phyloP scores from a whole-genome alignment of 1,139 yeast genomes.

The Protomyces pachydermus region DNA sequence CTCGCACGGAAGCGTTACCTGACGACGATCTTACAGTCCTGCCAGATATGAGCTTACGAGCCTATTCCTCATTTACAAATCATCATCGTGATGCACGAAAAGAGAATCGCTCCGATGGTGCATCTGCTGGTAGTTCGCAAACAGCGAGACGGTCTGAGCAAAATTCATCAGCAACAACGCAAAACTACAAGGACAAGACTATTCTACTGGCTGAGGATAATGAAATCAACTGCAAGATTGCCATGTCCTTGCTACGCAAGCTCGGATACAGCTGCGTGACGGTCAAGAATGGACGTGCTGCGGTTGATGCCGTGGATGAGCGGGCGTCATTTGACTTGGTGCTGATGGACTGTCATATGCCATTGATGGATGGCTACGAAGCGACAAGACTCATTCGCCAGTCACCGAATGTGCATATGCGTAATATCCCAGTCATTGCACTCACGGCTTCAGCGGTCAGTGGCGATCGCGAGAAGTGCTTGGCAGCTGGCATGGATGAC shows the following conservation, averaged over 20 bases:
- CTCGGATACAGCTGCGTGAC: slow-evolving; percentile 44
- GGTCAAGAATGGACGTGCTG: slow-evolving; percentile 21
- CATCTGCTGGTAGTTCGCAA: background rate
- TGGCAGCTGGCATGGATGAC: slow-evolving; percentile 53
- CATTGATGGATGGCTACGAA: slow-evolving; percentile 46
- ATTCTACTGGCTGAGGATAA: slow-evolving; percentile 53
- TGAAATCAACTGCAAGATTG: slow-evolving; percentile 50
- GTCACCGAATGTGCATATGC: slow-evolving; percentile 23
- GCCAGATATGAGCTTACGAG: background rate
- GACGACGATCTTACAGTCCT: background rate
- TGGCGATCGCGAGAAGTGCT: slow-evolving; percentile 49
- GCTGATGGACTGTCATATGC: slow-evolving; percentile 56
- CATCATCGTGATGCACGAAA: background rate
- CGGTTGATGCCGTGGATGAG: slow-evolving; percentile 33
- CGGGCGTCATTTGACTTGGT: slow-evolving; percentile 46
- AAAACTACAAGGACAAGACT: slow-evolving; percentile 9
- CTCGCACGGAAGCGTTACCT: background rate
- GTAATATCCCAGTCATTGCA: slow-evolving; percentile 44
- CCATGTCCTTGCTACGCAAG: slow-evolving; percentile 49
- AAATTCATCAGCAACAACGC: slow-evolving; percentile 8
- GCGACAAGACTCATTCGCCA: slow-evolving; percentile 39
- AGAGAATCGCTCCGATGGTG: background rate
- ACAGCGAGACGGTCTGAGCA: background rate
- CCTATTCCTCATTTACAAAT: background rate
- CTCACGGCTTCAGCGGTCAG: slow-evolving; percentile 57